Conservation (phyloP, 2,329 filamentous ascomycete genomes). For the Ceratocystis cubensis region DNA sequence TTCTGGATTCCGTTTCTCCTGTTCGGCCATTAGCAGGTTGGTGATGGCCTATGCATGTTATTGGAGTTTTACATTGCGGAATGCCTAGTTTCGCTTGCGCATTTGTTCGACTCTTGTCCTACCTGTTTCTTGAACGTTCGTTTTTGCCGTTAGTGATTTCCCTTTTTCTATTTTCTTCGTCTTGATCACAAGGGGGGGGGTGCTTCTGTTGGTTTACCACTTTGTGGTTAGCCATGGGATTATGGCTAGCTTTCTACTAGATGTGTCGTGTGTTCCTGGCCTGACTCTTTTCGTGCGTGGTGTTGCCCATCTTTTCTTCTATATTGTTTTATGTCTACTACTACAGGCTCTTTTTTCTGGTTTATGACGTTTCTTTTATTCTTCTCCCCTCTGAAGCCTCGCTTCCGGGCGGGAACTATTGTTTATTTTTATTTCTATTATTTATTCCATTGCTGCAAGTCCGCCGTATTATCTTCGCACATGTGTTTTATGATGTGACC, state of each 20-base stretch:
- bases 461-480: too few species aligned
- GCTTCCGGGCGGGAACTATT: neutral
- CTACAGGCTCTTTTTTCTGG: slow-evolving; percentile 14
- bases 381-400: neutral
- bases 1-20: neutral
- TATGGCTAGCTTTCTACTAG: slow-evolving; percentile 1
- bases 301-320: slow-evolving; percentile 14
- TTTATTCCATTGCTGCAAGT: neutral
- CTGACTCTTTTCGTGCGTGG: slow-evolving; percentile 2
- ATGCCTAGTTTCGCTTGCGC: neutral
- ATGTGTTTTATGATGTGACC: neutral
- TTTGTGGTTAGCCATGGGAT: neutral
- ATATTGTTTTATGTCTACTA: slow-evolving; percentile 15
- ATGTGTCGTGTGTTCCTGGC: slow-evolving; percentile 11
- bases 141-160: slow-evolving; percentile 6
- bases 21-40: slow-evolving; percentile 4
- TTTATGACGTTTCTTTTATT: slow-evolving; percentile 11
- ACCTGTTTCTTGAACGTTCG: slow-evolving; percentile 1
- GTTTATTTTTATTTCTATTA: slow-evolving; percentile 7
- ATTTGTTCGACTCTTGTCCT: slow-evolving; percentile 1
- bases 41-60: neutral
- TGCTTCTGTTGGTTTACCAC: slow-evolving; percentile 23
- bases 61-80: neutral
- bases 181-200: slow-evolving; percentile 19
- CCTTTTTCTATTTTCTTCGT: slow-evolving; percentile 21